These are phyloP conservation scores for Cicer judaicum DNA, from an alignment of 306 rosid genomes.

Conservation along the genomic window DNA sequence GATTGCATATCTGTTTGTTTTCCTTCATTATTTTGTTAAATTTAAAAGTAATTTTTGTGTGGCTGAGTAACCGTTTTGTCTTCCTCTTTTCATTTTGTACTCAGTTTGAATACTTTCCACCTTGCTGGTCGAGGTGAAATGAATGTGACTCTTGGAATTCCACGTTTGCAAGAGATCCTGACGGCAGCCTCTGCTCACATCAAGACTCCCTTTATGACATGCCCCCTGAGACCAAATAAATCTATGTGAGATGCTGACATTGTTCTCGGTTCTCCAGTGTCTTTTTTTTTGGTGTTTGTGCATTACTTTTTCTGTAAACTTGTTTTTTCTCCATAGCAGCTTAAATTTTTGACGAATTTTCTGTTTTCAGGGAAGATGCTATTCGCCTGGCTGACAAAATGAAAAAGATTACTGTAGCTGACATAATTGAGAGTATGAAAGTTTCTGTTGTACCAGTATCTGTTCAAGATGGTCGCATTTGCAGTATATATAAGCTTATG, in stretches of 20 bases:
- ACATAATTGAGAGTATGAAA: conserved; percentile 71
- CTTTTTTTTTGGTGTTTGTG: background rate
- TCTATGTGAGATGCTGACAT: conserved; percentile 65
- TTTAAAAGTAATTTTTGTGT: background rate
- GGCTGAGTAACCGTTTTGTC: background rate
- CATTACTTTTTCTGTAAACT: conserved; percentile 13
- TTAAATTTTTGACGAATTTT: conserved; percentile 32
- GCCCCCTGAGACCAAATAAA: conserved; percentile 70
- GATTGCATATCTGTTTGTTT: conserved; percentile 29
- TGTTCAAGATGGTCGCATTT: conserved; percentile 47
- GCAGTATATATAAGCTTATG: conserved; percentile 78
- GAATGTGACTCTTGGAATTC: conserved; percentile 98
- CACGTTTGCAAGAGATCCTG: conserved; percentile 87
- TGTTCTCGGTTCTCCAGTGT: conserved; percentile 17
- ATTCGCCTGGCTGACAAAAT: conserved; percentile 67
- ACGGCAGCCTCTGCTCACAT: conserved; percentile 77
- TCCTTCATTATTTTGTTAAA: conserved; percentile 11
- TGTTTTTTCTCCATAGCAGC: conserved; percentile 6
- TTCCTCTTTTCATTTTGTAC: conserved; percentile 2
- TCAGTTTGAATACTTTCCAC: conserved; percentile 91
- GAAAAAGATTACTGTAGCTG: conserved; percentile 90
- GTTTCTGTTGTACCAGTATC: conserved; percentile 65
- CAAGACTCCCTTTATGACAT: conserved; percentile 92
- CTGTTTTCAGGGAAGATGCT: conserved; percentile 70
- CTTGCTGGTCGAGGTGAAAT: conserved; percentile 97